These are phyloP conservation scores for Aspergillus sojae DNA, from an alignment of 2,329 filamentous ascomycete species.

Conservation along the genomic window DNA sequence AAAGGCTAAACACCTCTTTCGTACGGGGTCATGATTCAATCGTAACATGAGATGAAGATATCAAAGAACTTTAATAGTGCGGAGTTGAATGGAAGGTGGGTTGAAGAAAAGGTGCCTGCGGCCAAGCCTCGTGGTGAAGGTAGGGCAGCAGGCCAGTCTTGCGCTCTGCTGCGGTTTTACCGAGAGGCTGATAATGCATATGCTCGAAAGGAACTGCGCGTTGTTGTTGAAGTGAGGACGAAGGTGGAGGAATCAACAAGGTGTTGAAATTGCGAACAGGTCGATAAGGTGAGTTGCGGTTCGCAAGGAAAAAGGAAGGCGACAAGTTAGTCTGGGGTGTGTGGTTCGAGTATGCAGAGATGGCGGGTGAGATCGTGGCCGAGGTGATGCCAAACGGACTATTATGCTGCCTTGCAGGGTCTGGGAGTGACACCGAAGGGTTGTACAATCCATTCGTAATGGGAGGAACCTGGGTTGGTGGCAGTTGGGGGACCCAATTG, in stretches of 20 bases:
- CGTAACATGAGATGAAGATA: slow-evolving; percentile 21
- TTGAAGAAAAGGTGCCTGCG: slow-evolving; percentile 35
- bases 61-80: slow-evolving; percentile 29
- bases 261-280: slow-evolving; percentile 88
- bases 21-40: slow-evolving; percentile 32
- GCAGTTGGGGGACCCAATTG: slow-evolving; percentile 52
- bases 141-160: slow-evolving; percentile 68
- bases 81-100: slow-evolving; percentile 34
- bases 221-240: slow-evolving; percentile 75
- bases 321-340: slow-evolving; percentile 74
- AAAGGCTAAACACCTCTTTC: slow-evolving; percentile 25
- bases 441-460: slow-evolving; percentile 34
- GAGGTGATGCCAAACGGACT: slow-evolving; percentile 58
- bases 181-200: slow-evolving; percentile 82
- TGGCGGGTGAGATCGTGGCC: slow-evolving; percentile 65
- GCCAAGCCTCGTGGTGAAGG: slow-evolving; percentile 47
- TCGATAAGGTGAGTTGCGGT: slow-evolving; percentile 88
- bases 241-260: slow-evolving; percentile 84
- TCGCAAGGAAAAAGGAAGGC: slow-evolving; percentile 82
- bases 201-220: slow-evolving; percentile 66
- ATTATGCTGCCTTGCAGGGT: slow-evolving; percentile 47
- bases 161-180: slow-evolving; percentile 68
- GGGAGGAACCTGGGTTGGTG: slow-evolving; percentile 35
- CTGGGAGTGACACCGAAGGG: slow-evolving; percentile 31
- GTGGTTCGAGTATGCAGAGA: slow-evolving; percentile 64